These are phyloP conservation scores for Sporothrix luriei DNA, from an alignment of 2,329 filamentous ascomycete genomes.

Conservation along the genomic window DNA sequence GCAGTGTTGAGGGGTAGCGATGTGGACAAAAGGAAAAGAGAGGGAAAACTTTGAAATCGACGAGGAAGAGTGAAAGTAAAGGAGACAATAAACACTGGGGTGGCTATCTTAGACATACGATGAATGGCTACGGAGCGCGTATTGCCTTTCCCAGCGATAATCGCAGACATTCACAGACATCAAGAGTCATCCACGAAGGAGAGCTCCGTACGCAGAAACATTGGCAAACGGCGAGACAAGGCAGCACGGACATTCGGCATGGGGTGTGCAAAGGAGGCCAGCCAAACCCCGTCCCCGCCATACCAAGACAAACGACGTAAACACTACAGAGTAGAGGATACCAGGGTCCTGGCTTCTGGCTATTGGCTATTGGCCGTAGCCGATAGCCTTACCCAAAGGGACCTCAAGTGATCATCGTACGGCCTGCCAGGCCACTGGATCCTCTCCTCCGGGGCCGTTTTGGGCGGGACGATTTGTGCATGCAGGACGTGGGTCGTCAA, in stretches of 20 bases:
- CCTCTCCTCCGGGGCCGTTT: not conserved
- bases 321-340: not conserved
- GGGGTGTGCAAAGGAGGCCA: conserved; percentile 2
- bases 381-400: not conserved
- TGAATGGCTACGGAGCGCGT: conserved; percentile 2
- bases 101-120: conserved; percentile 1
- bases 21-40: not conserved
- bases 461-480: not conserved
- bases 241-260: conserved; percentile 5
- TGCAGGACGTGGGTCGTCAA: not conserved
- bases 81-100: not conserved
- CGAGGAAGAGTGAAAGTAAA: not conserved
- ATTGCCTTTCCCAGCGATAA: conserved; percentile 11
- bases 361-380: not conserved
- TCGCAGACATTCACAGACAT: conserved; percentile 16
- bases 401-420: not conserved
- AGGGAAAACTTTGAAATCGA: not conserved
- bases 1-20: not conserved
- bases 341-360: conserved; percentile 4
- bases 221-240: conserved; percentile 12
- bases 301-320: not conserved
- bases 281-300: conserved; percentile 5
- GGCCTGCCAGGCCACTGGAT: conserved; percentile 15
- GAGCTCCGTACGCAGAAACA: not conserved
- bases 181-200: conserved; percentile 9